Evolutionary conservation across 345 rosid species (phyloP).

Genomic region (Sonneratia alba): DNA sequence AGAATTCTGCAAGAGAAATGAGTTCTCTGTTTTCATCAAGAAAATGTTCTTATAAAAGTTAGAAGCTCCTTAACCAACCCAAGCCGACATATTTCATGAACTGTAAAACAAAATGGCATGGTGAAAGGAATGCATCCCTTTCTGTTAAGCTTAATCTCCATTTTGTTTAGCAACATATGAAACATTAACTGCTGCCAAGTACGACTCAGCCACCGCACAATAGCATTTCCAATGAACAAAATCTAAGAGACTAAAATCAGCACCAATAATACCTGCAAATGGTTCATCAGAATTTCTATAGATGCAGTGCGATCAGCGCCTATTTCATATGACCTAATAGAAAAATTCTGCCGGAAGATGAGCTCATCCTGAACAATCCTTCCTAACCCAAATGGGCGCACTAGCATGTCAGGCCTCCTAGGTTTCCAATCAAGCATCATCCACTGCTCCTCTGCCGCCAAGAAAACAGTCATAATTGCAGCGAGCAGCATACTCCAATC

Average conservation of each 20-base stretch:
- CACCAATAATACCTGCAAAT: constrained; percentile 58
- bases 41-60: no score
- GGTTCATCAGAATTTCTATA: constrained; percentile 94
- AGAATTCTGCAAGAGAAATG: neutral
- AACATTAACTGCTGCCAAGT: no score
- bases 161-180: no score
- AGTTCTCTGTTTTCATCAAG: neutral
- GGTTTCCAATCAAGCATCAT: constrained; percentile 99
- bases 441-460: constrained; percentile 99
- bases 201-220: neutral
- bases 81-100: no score
- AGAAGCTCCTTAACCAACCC: no score
- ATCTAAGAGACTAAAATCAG: neutral
- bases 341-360: constrained; percentile 76
- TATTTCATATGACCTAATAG: constrained; percentile 94
- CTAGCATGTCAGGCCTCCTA: constrained; percentile 67
- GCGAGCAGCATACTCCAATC: constrained; percentile 99
- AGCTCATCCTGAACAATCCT: constrained; percentile 87
- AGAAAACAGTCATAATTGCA: constrained; percentile 86
- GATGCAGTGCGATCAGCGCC: constrained; percentile 99
- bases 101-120: no score
- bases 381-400: constrained; percentile 78
- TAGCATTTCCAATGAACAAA: neutral
- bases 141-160: no score
- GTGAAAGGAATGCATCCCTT: no score